Evolutionary conservation across 2,329 filamentous ascomycete genomes (phyloP).

Genomic region (Colletotrichum sp.): DNA sequence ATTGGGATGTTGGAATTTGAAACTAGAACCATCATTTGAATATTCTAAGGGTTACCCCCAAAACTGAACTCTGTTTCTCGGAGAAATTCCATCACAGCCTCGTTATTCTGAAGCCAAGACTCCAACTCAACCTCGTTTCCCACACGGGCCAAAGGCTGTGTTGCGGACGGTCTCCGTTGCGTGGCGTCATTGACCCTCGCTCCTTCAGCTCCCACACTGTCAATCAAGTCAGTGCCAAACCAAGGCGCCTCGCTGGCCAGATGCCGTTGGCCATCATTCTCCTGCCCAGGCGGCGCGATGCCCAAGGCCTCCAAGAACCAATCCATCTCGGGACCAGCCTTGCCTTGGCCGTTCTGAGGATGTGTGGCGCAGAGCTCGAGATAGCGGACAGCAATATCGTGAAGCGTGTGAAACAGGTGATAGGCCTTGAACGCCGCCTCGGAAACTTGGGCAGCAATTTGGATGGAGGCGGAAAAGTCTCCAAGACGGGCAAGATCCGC

Average conservation of each 20-base stretch:
- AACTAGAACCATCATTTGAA: fast-evolving
- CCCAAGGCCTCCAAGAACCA: constrained; percentile 58
- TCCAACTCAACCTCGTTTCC: constrained; percentile 39
- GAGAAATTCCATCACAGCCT: constrained; percentile 40
- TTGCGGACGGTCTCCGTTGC: background rate
- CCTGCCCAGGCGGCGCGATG: constrained; percentile 30
- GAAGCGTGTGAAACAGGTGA: constrained; percentile 63
- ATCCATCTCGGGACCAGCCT: constrained; percentile 48
- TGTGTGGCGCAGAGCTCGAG: constrained; percentile 52
- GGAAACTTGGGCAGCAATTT: constrained; percentile 47
- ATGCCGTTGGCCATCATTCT: background rate
- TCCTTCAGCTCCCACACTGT: fast-evolving
- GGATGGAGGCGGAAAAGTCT: constrained; percentile 56
- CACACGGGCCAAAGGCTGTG: constrained; percentile 36
- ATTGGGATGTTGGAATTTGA: background rate
- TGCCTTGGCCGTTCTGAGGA: constrained; percentile 24
- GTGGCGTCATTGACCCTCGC: background rate
- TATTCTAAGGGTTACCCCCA: background rate
- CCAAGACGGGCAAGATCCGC: constrained; percentile 51
- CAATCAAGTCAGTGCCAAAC: background rate
- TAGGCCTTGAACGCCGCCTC: constrained; percentile 59
- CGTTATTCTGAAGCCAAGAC: constrained; percentile 42
- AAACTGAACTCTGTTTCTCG: constrained; percentile 25
- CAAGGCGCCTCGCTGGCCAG: background rate
- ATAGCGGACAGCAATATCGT: constrained; percentile 63